These are phyloP conservation scores for Dictyostelium capitatum DNA, from an alignment of 78 protist species.

Conservation along the genomic window DNA sequence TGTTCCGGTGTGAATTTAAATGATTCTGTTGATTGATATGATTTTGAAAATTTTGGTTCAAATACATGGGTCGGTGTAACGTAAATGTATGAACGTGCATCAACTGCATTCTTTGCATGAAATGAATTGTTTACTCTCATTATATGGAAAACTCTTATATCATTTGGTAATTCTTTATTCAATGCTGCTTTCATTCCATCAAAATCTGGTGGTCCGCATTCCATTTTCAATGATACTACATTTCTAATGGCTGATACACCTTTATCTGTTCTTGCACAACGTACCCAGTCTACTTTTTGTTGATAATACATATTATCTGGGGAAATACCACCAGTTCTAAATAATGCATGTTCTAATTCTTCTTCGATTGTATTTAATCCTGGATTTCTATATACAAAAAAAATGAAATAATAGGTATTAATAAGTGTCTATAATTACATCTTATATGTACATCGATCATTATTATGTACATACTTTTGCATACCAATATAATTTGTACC, in stretches of 20 bases:
- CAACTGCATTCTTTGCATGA: conserved; percentile 78
- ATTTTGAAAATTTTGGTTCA: conserved; percentile 42
- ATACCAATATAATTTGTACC: conserved; percentile 72
- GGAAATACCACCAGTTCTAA: conserved; percentile 79
- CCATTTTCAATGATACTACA: conserved; percentile 62
- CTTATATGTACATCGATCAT: too few species aligned
- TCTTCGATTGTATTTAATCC: conserved; percentile 77
- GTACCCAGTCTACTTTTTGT: conserved; percentile 79
- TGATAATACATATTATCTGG: conserved; percentile 59
- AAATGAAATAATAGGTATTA: too few species aligned
- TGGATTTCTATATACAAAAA: conserved; percentile 81
- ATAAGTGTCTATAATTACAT: too few species aligned
- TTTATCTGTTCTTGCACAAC: conserved; percentile 87
- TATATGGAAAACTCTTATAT: conserved; percentile 55
- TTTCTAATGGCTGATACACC: conserved; percentile 86
- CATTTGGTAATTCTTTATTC: conserved; percentile 62
- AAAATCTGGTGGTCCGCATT: conserved; percentile 66
- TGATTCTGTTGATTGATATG: background rate
- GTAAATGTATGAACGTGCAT: conserved; percentile 72
- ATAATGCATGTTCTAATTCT: conserved; percentile 75
- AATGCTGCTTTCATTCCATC: conserved; percentile 60
- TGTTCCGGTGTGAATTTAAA: conserved; percentile 34
- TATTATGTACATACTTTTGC: conserved; percentile 65
- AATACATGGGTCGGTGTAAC: conserved; percentile 75
- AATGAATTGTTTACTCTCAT: conserved; percentile 70